These are phyloP conservation scores for Polyporus tsugae DNA, from an alignment of 1,284 basidiomycete species.

Conservation along the genomic window DNA sequence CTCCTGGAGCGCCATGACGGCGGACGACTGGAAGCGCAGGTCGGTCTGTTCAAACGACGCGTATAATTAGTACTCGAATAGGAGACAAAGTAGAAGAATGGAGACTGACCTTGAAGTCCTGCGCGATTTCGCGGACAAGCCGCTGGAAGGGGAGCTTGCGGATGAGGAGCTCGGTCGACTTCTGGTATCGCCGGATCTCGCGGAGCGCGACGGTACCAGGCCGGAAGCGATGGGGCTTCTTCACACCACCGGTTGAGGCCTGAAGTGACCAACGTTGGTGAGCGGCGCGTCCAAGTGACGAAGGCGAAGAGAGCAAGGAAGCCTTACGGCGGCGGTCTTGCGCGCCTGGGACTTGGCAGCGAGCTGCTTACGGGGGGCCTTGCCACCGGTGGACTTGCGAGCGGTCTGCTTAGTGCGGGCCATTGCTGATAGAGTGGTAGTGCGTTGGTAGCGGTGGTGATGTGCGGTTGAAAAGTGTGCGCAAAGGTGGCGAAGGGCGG, in stretches of 20 bases:
- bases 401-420: slow-evolving; percentile 81
- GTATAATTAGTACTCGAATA: slow-evolving; percentile 25
- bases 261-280: slow-evolving; percentile 9
- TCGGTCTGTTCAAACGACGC: slow-evolving; percentile 63
- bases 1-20: slow-evolving; percentile 80
- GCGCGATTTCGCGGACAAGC: slow-evolving; percentile 77
- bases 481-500: slow-evolving; percentile 19
- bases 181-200: slow-evolving; percentile 88
- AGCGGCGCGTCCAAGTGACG: neutral
- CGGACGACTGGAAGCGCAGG: slow-evolving; percentile 79
- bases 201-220: slow-evolving; percentile 82
- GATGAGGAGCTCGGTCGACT: slow-evolving; percentile 82
- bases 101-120: slow-evolving; percentile 73
- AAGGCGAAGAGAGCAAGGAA: neutral
- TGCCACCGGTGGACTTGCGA: slow-evolving; percentile 84
- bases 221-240: slow-evolving; percentile 78
- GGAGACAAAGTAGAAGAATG: slow-evolving; percentile 16
- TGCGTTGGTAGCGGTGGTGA: slow-evolving; percentile 19
- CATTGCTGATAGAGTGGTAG: slow-evolving; percentile 40
- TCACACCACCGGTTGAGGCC: slow-evolving; percentile 74
- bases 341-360: slow-evolving; percentile 68
- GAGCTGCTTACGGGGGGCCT: slow-evolving; percentile 75
- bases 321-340: slow-evolving; percentile 47
- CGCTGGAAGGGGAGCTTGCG: slow-evolving; percentile 84
- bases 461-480: slow-evolving; percentile 13